Evolutionary conservation across 306 rosid genomes (phyloP), one percentile per base, ranked within the genome.

Genomic region (Trifolium dubium): DNA sequence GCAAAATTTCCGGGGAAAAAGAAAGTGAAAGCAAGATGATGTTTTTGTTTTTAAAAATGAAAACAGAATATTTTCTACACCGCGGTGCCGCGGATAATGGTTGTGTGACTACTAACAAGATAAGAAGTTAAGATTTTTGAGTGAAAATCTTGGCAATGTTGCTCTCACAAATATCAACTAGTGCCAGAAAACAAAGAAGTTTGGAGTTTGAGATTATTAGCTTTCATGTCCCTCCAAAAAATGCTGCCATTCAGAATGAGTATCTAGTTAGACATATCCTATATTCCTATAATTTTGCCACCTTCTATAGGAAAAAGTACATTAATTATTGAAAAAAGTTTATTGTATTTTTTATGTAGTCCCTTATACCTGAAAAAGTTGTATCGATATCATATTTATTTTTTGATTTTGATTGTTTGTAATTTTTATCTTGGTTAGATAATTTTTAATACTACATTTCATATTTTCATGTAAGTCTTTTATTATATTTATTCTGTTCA

Each of bases 221-320:
- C 23, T 14, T 55, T 56, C 31, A 55, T 56, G 47, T 31, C 46
- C 8, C 34, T 6, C 17, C 53, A 59, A 58, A 34, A 40, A 40
- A 67, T 43, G 32, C 30, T 64, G 55, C 55, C 34, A 51, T 50
- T 64, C 43, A 50, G 49, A 75, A 51, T 28, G 29, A 54, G 67
- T 30, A 66, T 30, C 39, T 75, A 40, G 32, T 9, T 29, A 59
- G 40, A 9, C 44, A 40, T 39, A 8, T 40, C 47, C 12, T 41
- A 10, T 41, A 10, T 40, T 40, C 46, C 46, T 41, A 10, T 44
- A 37, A 6, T 11, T 43, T 44, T 44, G n/a, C n/a, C 49, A 4
- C 6, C 49, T 44, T 44, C 49, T 44, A 44, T 12, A 11, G 49
- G 49, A 44, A 44, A 44, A 44, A 41, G 4, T 1, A 44, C 1